Evolutionary conservation across 2,329 filamentous ascomycete species (phyloP).

Genomic region (Akanthomyces muscarius): DNA sequence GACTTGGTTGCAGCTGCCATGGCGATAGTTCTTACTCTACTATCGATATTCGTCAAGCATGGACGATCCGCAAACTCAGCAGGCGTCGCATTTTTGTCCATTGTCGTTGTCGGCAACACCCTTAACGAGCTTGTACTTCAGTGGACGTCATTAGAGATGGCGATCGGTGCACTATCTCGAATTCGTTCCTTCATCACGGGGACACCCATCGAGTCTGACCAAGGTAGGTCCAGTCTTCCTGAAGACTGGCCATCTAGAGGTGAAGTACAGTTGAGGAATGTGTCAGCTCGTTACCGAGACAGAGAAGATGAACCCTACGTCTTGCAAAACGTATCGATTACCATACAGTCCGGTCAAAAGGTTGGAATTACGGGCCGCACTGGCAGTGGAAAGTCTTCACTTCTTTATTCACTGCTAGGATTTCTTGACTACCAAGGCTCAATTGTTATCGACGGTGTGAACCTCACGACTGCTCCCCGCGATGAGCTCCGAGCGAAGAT

Average conservation of each 20-base stretch:
- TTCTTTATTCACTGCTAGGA: background rate
- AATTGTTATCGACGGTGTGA: background rate
- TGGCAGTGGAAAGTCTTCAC: slow-evolving; percentile 9
- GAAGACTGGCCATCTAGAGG: background rate
- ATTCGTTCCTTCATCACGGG: background rate
- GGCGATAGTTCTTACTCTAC: background rate
- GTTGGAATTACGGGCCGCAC: background rate
- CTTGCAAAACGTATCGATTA: background rate
- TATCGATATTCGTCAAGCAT: background rate
- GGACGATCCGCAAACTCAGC: background rate
- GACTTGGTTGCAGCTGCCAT: background rate
- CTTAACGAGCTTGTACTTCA: background rate
- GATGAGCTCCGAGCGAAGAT: background rate
- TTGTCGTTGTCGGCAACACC: background rate
- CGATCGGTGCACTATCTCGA: background rate
- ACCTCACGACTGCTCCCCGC: background rate
- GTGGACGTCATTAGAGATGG: slow-evolving; percentile 5
- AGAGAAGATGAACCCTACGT: background rate
- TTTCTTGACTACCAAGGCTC: slow-evolving; percentile 1
- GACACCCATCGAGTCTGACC: background rate
- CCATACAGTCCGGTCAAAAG: background rate
- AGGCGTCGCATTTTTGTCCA: background rate
- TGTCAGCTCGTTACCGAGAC: background rate
- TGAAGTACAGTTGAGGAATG: background rate
- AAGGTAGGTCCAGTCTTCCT: background rate